Base-by-base conservation (phyloP, 192 early-diverging fungal genomes). In the Podila minutissima region DNA sequence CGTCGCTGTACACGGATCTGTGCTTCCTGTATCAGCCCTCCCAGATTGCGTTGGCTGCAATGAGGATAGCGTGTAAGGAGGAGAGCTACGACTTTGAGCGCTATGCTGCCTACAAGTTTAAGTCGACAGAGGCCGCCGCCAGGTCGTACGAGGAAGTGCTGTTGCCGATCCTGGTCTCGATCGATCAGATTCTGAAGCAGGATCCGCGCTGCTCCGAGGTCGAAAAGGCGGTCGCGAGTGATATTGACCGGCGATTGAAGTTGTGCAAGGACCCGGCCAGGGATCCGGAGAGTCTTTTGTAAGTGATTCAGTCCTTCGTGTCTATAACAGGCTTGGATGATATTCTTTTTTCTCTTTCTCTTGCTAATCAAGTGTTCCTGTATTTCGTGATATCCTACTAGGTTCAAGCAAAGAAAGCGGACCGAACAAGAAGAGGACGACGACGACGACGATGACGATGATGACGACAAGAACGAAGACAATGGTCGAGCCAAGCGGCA, bases 1-100 rank as follows among this genome's bases (percentile, higher is more conserved):
- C 84, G 28, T 90, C 92, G 6, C 73, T 95, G 24, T 75, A 91
- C 51, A 93, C 94, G 0, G 94, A 95, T 61, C 79, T 92, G n/a
- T 86, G 88, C 33, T 92, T 94, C 67, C 64, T 91, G 38, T 95
- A 94, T 74, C 91, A 92, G 72, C 92, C 94, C 38, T 85, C 93
- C 5, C 94, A 95, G 84, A 90, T 94, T 66, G 93, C 93, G 3
- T 61, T 95, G 67, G 91, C 91, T 5, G 86, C 88, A 19, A 75
- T 92, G 73, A 85, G 86, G 76, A 76, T 93, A 62, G 89, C 93
- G 9, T 84, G 88, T 7, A 83, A 78, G 51, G 79, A 89, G 12
- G 84, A 86, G 64, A 83, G 84, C 3, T 82, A 89, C 38, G 86
- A 91, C 35, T 83, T 91, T 71, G 86, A 90, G 64, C 69, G 66